phyloP scores from a whole-genome alignment of 257 asterid species.

The Euphrasia confusa region DNA sequence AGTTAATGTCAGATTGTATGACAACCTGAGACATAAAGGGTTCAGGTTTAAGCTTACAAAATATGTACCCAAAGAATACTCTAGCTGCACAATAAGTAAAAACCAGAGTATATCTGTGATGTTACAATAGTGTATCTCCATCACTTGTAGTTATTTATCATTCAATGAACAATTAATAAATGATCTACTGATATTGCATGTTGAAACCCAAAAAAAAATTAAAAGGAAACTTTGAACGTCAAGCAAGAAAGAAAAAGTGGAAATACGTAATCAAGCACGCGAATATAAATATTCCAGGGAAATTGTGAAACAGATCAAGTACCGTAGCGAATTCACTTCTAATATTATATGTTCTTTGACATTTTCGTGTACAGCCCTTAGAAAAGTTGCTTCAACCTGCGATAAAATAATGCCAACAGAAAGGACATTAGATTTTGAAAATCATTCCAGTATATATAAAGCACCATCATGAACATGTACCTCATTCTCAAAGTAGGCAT shows the following conservation, averaged over 20 bases:
- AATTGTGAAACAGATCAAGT: slow-evolving; percentile 11
- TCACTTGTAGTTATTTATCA: too few relatives aligned
- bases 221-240: too few relatives aligned
- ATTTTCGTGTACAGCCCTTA: slow-evolving; percentile 73
- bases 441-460: slow-evolving; percentile 11
- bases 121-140: too few relatives aligned
- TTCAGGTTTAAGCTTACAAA: slow-evolving; percentile 7
- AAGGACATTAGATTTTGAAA: slow-evolving; percentile 18
- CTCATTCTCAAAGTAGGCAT: slow-evolving; percentile 70
- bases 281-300: slow-evolving; percentile 2
- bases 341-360: slow-evolving; percentile 62
- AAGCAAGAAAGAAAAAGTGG: too few relatives aligned
- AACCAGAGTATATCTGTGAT: background rate
- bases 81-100: slow-evolving; percentile 19
- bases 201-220: too few relatives aligned
- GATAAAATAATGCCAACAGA: slow-evolving; percentile 15
- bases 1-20: slow-evolving; percentile 61
- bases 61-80: slow-evolving; percentile 7
- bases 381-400: slow-evolving; percentile 93
- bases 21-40: slow-evolving; percentile 52
- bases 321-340: slow-evolving; percentile 92
- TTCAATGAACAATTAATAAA: too few relatives aligned
- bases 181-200: too few relatives aligned
- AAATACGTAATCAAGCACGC: too few relatives aligned
- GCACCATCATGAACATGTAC: slow-evolving; percentile 33